These are phyloP conservation scores for Solanum etuberosum DNA, from an alignment of 257 asterid species.

Conservation along the genomic window DNA sequence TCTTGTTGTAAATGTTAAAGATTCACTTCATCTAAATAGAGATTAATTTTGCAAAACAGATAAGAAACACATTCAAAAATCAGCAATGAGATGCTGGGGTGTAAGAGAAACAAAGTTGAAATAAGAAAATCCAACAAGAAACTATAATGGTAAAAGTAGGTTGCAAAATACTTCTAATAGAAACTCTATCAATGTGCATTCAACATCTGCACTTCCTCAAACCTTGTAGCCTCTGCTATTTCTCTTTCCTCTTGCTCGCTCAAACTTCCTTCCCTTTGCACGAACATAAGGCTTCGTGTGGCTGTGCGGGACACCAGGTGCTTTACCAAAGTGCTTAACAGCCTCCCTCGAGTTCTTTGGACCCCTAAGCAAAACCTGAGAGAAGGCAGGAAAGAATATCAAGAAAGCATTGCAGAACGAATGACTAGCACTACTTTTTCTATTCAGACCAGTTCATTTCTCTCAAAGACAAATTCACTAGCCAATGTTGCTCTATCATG, in stretches of 20 bases:
- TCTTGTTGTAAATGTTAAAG: not conserved
- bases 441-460: not conserved
- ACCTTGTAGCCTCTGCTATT: constrained; percentile 78
- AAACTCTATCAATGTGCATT: constrained; percentile 5
- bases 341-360: constrained; percentile 79
- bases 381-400: not conserved
- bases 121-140: not conserved
- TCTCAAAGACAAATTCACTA: not conserved
- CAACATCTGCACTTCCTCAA: constrained; percentile 13
- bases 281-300: constrained; percentile 91
- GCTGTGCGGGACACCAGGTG: constrained; percentile 97
- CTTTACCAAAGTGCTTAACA: constrained; percentile 89
- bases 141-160: not conserved
- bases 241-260: constrained; percentile 73
- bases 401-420: not conserved
- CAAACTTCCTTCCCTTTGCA: constrained; percentile 85
- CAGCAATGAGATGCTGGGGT: not conserved
- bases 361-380: constrained; percentile 81
- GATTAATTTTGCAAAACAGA: not conserved
- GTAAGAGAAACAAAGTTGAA: not conserved
- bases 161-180: not conserved
- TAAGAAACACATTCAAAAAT: not conserved
- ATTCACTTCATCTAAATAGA: not conserved
- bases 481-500: not conserved
- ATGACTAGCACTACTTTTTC: not conserved